These are phyloP conservation scores for Colletotrichum tropicale DNA, from an alignment of 2,329 filamentous ascomycete species.

Conservation along the genomic window DNA sequence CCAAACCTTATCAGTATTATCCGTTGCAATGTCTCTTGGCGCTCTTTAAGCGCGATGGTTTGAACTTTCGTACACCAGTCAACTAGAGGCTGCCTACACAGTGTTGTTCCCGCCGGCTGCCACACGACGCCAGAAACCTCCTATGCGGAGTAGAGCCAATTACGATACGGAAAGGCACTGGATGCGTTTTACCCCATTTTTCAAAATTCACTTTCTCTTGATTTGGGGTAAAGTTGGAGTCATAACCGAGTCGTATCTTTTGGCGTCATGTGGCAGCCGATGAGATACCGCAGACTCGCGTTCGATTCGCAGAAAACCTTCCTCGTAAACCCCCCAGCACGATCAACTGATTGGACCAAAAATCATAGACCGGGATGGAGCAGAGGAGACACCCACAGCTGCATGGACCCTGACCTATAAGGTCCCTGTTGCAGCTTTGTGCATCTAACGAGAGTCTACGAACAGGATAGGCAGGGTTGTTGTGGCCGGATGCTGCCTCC, in stretches of 20 bases:
- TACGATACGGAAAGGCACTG: neutral
- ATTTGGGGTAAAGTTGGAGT: neutral
- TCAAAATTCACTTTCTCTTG: neutral
- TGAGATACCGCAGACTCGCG: neutral
- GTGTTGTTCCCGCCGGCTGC: neutral
- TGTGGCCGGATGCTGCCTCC: neutral
- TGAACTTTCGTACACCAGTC: neutral
- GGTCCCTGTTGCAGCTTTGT: neutral
- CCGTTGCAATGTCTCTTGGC: neutral
- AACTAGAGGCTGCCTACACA: neutral
- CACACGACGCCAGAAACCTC: neutral
- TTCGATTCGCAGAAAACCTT: neutral
- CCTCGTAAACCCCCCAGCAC: neutral
- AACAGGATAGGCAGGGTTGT: neutral
- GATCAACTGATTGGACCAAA: neutral
- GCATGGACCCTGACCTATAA: neutral
- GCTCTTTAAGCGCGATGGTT: neutral
- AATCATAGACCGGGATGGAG: neutral
- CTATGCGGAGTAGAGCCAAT: neutral
- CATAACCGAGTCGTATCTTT: neutral
- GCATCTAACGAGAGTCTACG: neutral
- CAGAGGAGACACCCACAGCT: neutral
- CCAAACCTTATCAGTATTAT: neutral
- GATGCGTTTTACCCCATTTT: neutral
- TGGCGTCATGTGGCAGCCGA: neutral